Percentiles rank a stretch among this genome's conserved stretches.
Conservation (phyloP, 768 basidiomycete species). For the Psilocybe tampanensis region DNA sequence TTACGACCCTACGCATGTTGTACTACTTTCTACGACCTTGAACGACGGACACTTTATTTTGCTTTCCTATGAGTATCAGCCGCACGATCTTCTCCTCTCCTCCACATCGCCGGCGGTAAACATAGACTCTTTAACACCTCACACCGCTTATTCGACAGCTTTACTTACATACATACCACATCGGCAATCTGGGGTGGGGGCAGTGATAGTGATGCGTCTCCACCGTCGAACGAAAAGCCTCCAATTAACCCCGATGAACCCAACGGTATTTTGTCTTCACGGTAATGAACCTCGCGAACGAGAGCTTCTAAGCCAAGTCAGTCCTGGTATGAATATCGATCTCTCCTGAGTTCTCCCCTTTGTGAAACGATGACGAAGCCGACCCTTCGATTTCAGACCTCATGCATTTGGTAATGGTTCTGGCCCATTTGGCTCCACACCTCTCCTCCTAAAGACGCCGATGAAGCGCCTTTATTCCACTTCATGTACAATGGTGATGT, state of each 20-base stretch:
- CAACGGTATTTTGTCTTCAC: slow-evolving; percentile 5
- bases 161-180: slow-evolving; percentile 4
- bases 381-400: not conserved
- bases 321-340: not conserved
- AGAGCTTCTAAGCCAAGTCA: not conserved
- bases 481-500: not conserved
- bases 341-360: too few species aligned
- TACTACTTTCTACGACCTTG: not conserved
- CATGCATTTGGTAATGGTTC: not conserved
- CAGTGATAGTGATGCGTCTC: slow-evolving; percentile 6
- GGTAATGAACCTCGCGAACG: slow-evolving; percentile 6
- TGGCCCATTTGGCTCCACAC: not conserved
- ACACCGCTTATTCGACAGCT: slow-evolving; percentile 3
- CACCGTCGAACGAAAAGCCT: not conserved
- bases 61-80: not conserved
- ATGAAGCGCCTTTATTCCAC: not conserved
- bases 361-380: slow-evolving; percentile 1
- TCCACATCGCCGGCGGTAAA: slow-evolving; percentile 10
- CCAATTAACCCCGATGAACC: not conserved
- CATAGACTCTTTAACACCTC: slow-evolving; percentile 4
- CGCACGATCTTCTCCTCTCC: not conserved
- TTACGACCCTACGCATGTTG: not conserved
- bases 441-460: not conserved
- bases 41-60: not conserved
- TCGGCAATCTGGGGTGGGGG: slow-evolving; percentile 13